phyloP scores from a whole-genome alignment of 306 rosid species.

The Datisca glomerata region DNA sequence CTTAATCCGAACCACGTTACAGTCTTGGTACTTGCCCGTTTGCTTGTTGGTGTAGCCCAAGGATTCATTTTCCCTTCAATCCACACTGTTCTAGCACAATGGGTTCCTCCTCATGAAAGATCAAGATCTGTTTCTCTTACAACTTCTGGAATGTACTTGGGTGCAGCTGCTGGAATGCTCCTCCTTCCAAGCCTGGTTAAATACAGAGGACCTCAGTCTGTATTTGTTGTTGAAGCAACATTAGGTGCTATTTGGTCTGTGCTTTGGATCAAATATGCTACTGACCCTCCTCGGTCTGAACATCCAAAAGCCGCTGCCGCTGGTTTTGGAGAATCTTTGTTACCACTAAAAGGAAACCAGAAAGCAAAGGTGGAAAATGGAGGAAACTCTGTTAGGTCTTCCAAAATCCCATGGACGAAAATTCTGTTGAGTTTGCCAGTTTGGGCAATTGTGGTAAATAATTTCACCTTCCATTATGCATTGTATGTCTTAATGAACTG shows the following conservation, averaged over 20 bases:
- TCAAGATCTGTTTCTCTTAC: conserved; percentile 94
- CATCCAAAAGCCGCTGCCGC: conserved; percentile 74
- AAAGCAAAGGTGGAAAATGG: conserved; percentile 42
- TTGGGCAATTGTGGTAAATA: conserved; percentile 94
- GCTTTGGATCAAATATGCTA: conserved; percentile 71
- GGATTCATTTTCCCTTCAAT: conserved; percentile 95
- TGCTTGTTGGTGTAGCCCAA: conserved; percentile 90
- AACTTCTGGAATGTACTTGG: conserved; percentile 89
- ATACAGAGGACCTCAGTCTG: conserved; percentile 75
- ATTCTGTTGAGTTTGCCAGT: conserved; percentile 74
- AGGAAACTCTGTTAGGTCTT: conserved; percentile 16
- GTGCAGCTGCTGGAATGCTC: conserved; percentile 90
- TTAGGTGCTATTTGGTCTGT: conserved; percentile 74
- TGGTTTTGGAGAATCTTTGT: conserved; percentile 57
- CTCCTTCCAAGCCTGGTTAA: conserved; percentile 73
- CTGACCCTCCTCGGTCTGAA: conserved; percentile 64
- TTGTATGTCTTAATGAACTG: conserved; percentile 93
- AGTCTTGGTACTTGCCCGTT: conserved; percentile 56
- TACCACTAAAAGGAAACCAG: conserved; percentile 48
- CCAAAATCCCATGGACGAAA: conserved; percentile 70
- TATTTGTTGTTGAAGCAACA: conserved; percentile 64
- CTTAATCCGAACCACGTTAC: conserved; percentile 51
- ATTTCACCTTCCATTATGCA: conserved; percentile 95
- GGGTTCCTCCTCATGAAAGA: conserved; percentile 98
- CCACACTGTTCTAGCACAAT: conserved; percentile 90